Base-by-base conservation (phyloP, 805 yeast genomes). In the Yarrowia divulgata region DNA sequence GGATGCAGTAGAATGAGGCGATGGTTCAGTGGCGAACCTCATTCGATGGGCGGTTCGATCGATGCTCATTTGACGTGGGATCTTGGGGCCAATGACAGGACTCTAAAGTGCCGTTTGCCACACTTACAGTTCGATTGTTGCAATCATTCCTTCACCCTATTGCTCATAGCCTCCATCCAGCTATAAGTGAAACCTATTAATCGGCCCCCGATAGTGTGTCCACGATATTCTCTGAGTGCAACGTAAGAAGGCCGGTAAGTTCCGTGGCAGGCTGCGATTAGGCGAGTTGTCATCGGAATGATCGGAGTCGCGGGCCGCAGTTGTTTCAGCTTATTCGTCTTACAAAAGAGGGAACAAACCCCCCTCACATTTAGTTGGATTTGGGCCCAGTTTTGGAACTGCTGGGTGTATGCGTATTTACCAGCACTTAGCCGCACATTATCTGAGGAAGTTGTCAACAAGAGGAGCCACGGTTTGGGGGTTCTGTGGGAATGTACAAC, bases 391-490 rank as follows among this genome's bases (percentile, higher is more conserved):
- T 49, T 49, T n/a, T 16, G 32, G 37, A 23, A 29, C 7, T 8
- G 50, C 34, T 16, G 16, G 35, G 37, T 16, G 34, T 32, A 23
- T 45, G 19, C 32, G 49, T 19, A 19, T 45, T 19, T 43, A 43
- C 29, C 32, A n/a, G 12, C 46, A 49, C 54, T 49, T 54, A 54
- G 60, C 60, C 60, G 60, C 60, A 39, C 60, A 37, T 37, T 35
- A 34, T 18, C 58, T n/a, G 32, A 3, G 23, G 29, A 23, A 4
- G 4, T 4, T 52, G 42, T 52, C 58, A 52, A 52, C 29, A 29
- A 29, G 46, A 10, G 19, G 3, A 16, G 18, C 6, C 16, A 14
- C 43, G 12, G 43, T 40, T 14, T 16, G 45, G 45, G n/a, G 45
- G 18, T 7, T 40, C n/a, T 40, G 42, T 39, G 45, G 9, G 45